Percentiles rank a stretch among this genome's conserved stretches.
Evolutionary conservation across 352 stramenopile genomes (phyloP).

Genomic region (Phytophthora litchii): DNA sequence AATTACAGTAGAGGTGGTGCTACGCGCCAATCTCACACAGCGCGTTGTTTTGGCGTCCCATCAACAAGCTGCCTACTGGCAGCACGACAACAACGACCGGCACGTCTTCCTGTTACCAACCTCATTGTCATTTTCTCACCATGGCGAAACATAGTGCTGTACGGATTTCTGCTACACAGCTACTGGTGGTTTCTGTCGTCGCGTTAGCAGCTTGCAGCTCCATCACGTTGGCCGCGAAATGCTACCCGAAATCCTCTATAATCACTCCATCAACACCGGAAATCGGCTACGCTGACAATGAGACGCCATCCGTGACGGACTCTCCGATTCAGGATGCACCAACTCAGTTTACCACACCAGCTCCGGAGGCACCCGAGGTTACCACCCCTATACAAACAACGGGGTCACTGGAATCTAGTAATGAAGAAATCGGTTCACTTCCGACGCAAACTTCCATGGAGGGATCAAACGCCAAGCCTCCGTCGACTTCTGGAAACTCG

Average conservation of each 20-base stretch:
- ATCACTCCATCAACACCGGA: constrained; percentile 4
- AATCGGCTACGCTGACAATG: constrained; percentile 16
- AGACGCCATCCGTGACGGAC: constrained; percentile 23
- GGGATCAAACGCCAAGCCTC: too few relatives aligned
- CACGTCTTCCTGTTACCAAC: too few relatives aligned
- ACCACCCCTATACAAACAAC: constrained; percentile 1
- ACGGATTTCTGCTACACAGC: constrained; percentile 9
- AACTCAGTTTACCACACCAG: constrained; percentile 8
- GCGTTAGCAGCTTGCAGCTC: constrained; percentile 12
- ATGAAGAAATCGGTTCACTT: constrained; percentile 4
- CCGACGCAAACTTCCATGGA: too few relatives aligned
- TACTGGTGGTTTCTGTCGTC: constrained; percentile 12
- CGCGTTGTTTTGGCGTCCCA: neutral
- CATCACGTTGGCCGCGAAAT: constrained; percentile 21
- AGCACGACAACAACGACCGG: neutral
- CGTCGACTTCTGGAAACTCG: too few relatives aligned
- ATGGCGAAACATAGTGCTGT: constrained; percentile 16
- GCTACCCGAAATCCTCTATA: constrained; percentile 6
- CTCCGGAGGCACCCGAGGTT: constrained; percentile 14
- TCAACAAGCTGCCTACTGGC: neutral
- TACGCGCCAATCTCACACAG: constrained; percentile 6
- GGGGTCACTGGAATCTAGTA: constrained; percentile 9
- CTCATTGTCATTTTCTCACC: constrained; percentile 15
- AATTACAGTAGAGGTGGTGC: constrained; percentile 13
- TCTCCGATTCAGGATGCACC: constrained; percentile 19